A percentile compares a stretch with the other conserved stretches of the same genome.
These are phyloP conservation scores for Irpex lacteus DNA, from an alignment of 1,284 basidiomycete genomes.

Conservation along the genomic window DNA sequence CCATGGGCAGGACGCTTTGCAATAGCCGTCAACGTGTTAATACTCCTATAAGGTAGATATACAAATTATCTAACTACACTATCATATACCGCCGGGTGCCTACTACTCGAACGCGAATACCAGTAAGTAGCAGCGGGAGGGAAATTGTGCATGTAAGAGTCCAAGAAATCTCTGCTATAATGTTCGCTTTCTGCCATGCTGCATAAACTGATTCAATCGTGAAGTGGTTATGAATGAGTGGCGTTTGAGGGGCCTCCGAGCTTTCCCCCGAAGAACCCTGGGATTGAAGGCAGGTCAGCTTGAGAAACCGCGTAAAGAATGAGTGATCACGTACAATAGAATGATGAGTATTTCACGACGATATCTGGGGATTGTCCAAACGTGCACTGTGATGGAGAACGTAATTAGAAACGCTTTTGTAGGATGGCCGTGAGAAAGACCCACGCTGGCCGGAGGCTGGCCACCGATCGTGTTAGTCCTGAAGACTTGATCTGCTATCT, in stretches of 20 bases:
- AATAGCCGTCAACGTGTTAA: neutral
- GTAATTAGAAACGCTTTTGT: neutral
- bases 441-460: constrained; percentile 57
- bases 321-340: constrained; percentile 26
- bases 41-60: neutral
- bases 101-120: neutral
- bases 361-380: constrained; percentile 23
- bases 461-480: constrained; percentile 57
- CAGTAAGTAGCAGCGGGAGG: too few species aligned
- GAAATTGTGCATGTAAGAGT: neutral
- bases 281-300: neutral
- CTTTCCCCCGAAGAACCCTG: constrained; percentile 18
- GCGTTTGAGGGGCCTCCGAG: constrained; percentile 4
- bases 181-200: neutral
- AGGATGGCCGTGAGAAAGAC: constrained; percentile 14
- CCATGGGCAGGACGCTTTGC: neutral
- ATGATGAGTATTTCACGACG: constrained; percentile 29
- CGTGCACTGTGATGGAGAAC: constrained; percentile 19
- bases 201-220: neutral
- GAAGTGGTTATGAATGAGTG: neutral
- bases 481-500: constrained; percentile 50
- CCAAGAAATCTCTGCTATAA: neutral
- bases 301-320: neutral
- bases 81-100: neutral
- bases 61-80: neutral